Evolutionary conservation across 257 asterid species (phyloP).

Genomic region (Penstemon barbatus): DNA sequence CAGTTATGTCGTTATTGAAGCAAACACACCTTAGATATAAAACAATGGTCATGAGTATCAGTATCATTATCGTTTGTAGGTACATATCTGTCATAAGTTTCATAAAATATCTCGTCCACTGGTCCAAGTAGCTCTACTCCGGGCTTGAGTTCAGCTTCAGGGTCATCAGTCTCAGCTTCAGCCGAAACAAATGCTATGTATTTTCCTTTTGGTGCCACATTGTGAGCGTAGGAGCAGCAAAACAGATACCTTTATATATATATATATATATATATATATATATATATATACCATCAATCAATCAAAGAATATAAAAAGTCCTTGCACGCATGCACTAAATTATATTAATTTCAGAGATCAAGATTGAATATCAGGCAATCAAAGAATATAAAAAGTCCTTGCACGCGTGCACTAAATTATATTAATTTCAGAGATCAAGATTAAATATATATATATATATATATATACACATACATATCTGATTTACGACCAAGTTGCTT

Average conservation of each 20-base stretch:
- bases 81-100: slow-evolving; percentile 73
- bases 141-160: slow-evolving; percentile 85
- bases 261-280: too few relatives aligned
- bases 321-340: too few relatives aligned
- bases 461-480: slow-evolving; percentile 62
- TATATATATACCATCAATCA: too few relatives aligned
- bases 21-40: slow-evolving; percentile 60
- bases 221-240: slow-evolving; percentile 94
- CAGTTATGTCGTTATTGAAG: background rate
- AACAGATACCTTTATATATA: slow-evolving; percentile 66
- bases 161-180: slow-evolving; percentile 89
- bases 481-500: slow-evolving; percentile 98
- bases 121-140: slow-evolving; percentile 91
- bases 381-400: too few relatives aligned
- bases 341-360: too few relatives aligned
- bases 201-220: slow-evolving; percentile 92
- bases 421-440: too few relatives aligned
- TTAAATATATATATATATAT: too few relatives aligned
- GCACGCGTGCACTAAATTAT: too few relatives aligned
- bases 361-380: too few relatives aligned
- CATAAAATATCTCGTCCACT: slow-evolving; percentile 87
- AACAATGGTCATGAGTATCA: slow-evolving; percentile 50
- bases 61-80: slow-evolving; percentile 54
- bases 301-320: too few relatives aligned
- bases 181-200: slow-evolving; percentile 81